These are phyloP conservation scores for Xylariaceae sp. DNA, from an alignment of 2,329 filamentous ascomycete species.

Conservation along the genomic window DNA sequence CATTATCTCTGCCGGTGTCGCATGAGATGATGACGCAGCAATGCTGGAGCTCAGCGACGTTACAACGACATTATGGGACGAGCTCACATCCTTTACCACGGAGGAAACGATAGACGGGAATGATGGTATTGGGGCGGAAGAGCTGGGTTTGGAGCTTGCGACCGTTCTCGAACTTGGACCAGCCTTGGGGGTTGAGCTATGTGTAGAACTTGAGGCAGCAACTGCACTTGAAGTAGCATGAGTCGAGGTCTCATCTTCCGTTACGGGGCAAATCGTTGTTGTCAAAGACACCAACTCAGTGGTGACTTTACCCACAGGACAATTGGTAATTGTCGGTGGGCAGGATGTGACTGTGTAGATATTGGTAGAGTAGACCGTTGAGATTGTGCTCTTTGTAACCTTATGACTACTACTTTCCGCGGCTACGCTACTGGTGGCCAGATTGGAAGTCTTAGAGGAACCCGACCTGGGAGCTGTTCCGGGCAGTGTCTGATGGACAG, in stretches of 20 bases:
- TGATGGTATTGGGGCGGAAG: neutral
- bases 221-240: constrained; percentile 10
- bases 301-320: constrained; percentile 24
- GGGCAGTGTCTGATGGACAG: neutral
- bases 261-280: constrained; percentile 24
- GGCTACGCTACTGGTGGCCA: neutral
- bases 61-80: constrained; percentile 13
- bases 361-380: constrained; percentile 28
- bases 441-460: constrained; percentile 5
- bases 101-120: constrained; percentile 11
- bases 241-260: constrained; percentile 8
- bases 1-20: constrained; percentile 16
- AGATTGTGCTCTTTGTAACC: constrained; percentile 14
- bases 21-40: neutral
- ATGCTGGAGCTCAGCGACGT: constrained; percentile 14
- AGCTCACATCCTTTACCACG: constrained; percentile 7
- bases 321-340: constrained; percentile 24
- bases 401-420: constrained; percentile 8
- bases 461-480: constrained; percentile 5
- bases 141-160: constrained; percentile 6
- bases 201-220: constrained; percentile 2
- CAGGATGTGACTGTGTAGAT: constrained; percentile 28
- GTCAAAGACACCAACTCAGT: constrained; percentile 25
- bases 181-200: no score
- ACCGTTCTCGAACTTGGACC: no score